Conservation (phyloP, 305 asterid genomes). For the Plantago lanceolata region DNA sequence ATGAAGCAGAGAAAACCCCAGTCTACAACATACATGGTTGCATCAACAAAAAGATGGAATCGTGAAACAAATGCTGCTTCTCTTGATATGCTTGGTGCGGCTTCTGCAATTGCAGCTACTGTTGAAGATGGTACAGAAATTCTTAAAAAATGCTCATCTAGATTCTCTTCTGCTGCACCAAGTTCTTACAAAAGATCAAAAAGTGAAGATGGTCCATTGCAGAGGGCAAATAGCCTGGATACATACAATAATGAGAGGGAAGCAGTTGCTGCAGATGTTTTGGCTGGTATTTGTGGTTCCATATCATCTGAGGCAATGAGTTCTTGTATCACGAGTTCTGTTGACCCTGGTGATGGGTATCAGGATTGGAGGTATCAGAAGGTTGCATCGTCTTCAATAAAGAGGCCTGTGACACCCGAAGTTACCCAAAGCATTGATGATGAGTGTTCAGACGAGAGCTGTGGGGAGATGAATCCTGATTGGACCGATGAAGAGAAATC, state of each 20-base stretch:
- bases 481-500: conserved; percentile 97
- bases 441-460: conserved; percentile 92
- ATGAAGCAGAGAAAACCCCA: conserved; percentile 57
- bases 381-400: conserved; percentile 38
- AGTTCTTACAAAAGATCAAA: conserved; percentile 36
- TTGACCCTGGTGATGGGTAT: conserved; percentile 66
- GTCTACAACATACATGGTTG: conserved; percentile 66
- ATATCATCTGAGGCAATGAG: conserved; percentile 94
- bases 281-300: conserved; percentile 96
- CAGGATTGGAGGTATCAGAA: conserved; percentile 60
- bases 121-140: conserved; percentile 36
- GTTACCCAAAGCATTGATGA: conserved; percentile 61
- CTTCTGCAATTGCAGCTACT: conserved; percentile 68
- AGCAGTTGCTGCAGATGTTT: conserved; percentile 88
- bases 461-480: conserved; percentile 74
- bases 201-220: conserved; percentile 37
- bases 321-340: conserved; percentile 88
- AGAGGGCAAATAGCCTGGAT: conserved; percentile 57
- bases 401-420: conserved; percentile 64
- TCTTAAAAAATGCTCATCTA: conserved; percentile 46
- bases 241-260: conserved; percentile 55
- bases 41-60: conserved; percentile 78
- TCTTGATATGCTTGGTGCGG: conserved; percentile 77
- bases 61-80: conserved; percentile 78
- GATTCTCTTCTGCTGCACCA: conserved; percentile 36